Evolutionary conservation across 345 rosid genomes (phyloP), one percentile per base, ranked within the genome.

Genomic region (Eutrema yunnanense): DNA sequence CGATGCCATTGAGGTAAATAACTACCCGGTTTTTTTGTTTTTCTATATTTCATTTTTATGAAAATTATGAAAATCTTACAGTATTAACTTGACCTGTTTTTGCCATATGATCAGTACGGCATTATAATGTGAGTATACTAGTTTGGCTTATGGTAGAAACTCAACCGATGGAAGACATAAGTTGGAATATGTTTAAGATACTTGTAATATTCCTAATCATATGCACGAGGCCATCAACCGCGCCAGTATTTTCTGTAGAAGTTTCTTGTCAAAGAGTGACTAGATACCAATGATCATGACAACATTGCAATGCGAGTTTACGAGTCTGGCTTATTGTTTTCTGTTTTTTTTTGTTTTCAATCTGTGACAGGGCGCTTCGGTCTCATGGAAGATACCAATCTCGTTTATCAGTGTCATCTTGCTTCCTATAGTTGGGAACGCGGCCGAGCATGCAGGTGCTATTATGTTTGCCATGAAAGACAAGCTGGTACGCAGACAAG

Each of bases 371-470:
- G 98, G 95, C 55, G 84, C 97, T 34, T 94, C 97, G 1, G 77
- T 64, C 27, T 78, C 96, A 29, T 88, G 96, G 92, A 75, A 82
- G 46, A 82, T 94, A 40, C 95, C 97, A 16, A 78, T 94, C 70
- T 68, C 97, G 6, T 94, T 94, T 80, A 94, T 91, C 64, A 89
- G 98, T 70, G 96, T 94, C 44, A 91, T 91, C 77, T 78, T 94
- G 82, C 98, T 94, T 69, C 98, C 98, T 42, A 91, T 93, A 64
- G 97, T 94, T 44, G 98, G 98, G 52, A 94, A 94, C 72, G 98
- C 98, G 13, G 97, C 97, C 0, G 98, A 94, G 83, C 98, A 91
- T 74, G 90, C 97, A 16, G 87, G 98, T 65, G 96, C 98, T 12
- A 86, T 94, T 50, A 91, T 91, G 92, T 91, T 94, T 67, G 98